These are phyloP conservation scores for Dunaliella salina DNA, from an alignment of 163 green algal species.

Conservation along the genomic window DNA sequence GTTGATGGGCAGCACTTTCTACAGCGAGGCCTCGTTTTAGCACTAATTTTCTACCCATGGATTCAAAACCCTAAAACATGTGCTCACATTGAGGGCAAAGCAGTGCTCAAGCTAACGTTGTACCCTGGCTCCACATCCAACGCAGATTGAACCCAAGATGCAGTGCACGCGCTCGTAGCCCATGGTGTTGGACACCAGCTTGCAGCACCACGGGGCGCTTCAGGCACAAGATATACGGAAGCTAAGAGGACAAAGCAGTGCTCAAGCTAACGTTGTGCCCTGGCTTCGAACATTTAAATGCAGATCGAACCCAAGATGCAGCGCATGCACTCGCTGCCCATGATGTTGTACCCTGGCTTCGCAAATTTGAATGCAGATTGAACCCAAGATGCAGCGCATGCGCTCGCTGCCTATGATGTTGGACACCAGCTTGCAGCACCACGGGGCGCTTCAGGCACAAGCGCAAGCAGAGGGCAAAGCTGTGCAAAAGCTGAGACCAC, in stretches of 20 bases:
- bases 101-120: too few species aligned
- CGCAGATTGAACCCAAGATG: background rate
- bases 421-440: conserved; percentile 14
- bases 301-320: background rate
- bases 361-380: background rate
- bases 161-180: conserved; percentile 26
- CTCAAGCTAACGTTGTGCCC: background rate
- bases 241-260: background rate
- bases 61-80: too few species aligned
- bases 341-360: too few species aligned
- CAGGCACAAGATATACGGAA: background rate
- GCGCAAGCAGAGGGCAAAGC: background rate
- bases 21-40: too few species aligned
- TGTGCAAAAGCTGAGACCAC: background rate
- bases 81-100: too few species aligned
- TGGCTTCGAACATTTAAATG: too few species aligned
- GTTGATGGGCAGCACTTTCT: too few species aligned
- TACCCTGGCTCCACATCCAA: too few species aligned
- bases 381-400: conserved; percentile 15
- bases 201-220: conserved; percentile 8
- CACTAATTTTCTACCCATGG: too few species aligned
- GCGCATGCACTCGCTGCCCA: conserved; percentile 24
- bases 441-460: conserved; percentile 6
- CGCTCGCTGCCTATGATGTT: conserved; percentile 27
- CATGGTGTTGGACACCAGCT: conserved; percentile 20